phyloP scores from a whole-genome alignment of 139 green algal species.

The Chlorella sp. region DNA sequence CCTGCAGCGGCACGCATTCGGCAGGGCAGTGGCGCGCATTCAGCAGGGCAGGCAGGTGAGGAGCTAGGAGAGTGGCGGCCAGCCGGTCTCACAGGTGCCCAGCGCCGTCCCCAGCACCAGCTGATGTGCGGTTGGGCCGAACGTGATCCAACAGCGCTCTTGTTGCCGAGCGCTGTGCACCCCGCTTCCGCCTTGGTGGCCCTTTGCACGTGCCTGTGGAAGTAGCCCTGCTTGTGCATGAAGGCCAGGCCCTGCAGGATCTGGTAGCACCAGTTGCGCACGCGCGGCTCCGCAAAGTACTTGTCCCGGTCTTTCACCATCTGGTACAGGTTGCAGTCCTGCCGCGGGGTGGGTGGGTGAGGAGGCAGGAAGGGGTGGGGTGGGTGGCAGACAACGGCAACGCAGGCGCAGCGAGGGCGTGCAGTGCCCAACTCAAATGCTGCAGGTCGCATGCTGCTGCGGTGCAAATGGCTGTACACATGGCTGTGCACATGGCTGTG shows the following conservation, averaged over 20 bases:
- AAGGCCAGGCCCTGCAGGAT: constrained; percentile 93
- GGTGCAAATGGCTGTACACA: no score
- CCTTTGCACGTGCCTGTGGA: constrained; percentile 81
- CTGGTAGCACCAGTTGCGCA: constrained; percentile 90
- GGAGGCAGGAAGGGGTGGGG: neutral
- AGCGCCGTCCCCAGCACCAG: no score
- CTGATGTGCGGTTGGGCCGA: neutral
- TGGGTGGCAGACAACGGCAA: no score
- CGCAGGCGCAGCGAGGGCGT: neutral
- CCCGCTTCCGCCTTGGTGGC: constrained; percentile 3
- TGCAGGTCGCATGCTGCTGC: no score
- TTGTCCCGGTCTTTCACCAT: constrained; percentile 91
- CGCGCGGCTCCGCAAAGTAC: constrained; percentile 79
- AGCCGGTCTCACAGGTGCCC: neutral
- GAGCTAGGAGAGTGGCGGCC: neutral
- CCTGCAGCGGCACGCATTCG: neutral
- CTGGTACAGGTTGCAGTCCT: constrained; percentile 97
- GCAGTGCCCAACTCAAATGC: no score
- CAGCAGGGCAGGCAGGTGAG: neutral
- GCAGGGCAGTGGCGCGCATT: neutral
- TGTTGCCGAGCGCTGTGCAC: neutral
- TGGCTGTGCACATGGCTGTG: no score
- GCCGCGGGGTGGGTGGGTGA: constrained; percentile 3
- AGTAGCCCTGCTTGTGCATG: constrained; percentile 96
- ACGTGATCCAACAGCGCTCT: neutral